Conservation (phyloP, 2,329 filamentous ascomycete species). For the Curvularia sp. region DNA sequence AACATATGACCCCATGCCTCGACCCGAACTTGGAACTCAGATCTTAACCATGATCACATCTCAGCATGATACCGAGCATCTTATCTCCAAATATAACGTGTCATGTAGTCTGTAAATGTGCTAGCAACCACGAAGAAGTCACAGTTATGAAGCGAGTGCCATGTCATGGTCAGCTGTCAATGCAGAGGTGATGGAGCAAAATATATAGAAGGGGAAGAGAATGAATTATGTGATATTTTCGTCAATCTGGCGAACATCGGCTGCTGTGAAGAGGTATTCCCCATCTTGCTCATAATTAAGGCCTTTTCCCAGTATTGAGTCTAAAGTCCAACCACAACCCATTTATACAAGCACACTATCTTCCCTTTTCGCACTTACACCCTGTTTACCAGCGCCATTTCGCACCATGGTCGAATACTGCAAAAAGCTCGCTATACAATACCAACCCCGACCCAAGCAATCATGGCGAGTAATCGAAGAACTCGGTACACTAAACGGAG, state of each 20-base stretch:
- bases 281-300: background rate
- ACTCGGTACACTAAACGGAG: constrained; percentile 14
- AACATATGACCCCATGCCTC: background rate
- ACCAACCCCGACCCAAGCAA: constrained; percentile 2
- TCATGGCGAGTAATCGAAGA: constrained; percentile 5
- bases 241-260: background rate
- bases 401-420: constrained; percentile 2
- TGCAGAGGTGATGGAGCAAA: background rate
- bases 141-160: background rate
- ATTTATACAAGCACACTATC: background rate
- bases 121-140: background rate
- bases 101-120: background rate
- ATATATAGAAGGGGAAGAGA: background rate
- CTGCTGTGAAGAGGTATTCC: background rate
- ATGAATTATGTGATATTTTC: background rate
- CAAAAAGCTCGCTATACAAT: constrained; percentile 6
- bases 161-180: too few species aligned
- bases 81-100: background rate
- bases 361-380: background rate
- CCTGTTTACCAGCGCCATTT: background rate
- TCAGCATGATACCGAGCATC: too few species aligned
- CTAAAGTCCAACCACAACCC: background rate
- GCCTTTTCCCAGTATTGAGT: background rate
- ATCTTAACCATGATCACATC: too few species aligned
- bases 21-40: background rate